phyloP scores from a whole-genome alignment of 169 alveolate species.

The Plasmodium ovale region DNA sequence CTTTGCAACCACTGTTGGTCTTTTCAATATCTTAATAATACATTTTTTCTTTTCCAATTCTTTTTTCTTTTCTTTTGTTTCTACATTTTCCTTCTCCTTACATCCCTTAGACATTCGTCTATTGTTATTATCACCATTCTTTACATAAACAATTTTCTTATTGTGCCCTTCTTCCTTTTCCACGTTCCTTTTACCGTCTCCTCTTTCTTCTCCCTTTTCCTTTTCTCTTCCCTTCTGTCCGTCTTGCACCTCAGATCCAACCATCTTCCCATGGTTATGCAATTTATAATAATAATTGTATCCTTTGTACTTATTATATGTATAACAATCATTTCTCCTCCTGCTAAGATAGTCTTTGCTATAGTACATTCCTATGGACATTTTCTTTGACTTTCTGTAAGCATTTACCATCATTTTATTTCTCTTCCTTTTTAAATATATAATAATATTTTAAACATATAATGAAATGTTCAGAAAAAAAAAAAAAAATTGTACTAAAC shows the following conservation, averaged over 20 bases:
- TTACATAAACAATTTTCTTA: background rate
- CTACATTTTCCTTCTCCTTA: background rate
- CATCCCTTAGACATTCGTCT: background rate
- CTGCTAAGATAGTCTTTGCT: constrained; percentile 2
- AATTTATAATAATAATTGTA: constrained; percentile 23
- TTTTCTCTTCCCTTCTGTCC: background rate
- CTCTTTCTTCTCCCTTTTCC: background rate
- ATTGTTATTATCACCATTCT: background rate
- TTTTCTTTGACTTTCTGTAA: constrained; percentile 34
- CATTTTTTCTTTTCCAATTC: constrained; percentile 11
- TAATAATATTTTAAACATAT: background rate
- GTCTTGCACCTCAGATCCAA: background rate
- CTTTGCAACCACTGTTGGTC: constrained; percentile 11
- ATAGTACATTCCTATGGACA: constrained; percentile 22
- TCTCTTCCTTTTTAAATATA: background rate
- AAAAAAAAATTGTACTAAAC: background rate
- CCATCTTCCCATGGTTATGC: constrained; percentile 15
- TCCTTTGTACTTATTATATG: constrained; percentile 23
- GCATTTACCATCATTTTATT: constrained; percentile 15
- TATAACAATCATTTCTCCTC: constrained; percentile 18
- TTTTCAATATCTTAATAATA: constrained; percentile 33
- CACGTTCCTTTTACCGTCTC: background rate
- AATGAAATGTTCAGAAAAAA: background rate
- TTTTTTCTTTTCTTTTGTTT: constrained; percentile 6
- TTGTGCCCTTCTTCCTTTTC: background rate